Base-by-base conservation (phyloP, 2,329 filamentous ascomycete species). In the Ploettnerulaceae sp. region DNA sequence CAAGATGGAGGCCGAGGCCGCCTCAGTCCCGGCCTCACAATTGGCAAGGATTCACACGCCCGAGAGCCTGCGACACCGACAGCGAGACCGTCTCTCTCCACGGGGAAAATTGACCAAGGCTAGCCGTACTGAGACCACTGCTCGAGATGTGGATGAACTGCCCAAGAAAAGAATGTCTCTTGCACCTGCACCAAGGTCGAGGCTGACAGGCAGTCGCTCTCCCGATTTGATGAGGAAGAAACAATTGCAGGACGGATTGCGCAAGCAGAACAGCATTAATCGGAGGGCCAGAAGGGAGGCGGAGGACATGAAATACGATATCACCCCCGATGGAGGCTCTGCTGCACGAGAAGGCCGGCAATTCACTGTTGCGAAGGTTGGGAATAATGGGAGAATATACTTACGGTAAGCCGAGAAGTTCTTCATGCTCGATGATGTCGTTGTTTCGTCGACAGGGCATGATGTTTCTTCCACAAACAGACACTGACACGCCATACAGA, bases 381-480 rank as follows among this genome's bases (percentile, higher is more conserved):
- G 86, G 18, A 86, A 89, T 63, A 89, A 89, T 67, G 86, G 86
- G 29, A 81, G 82, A 63, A 87, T 91, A 66, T 91, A 89, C 66
- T 65, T 91, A 56, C 86, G 84, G 84, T 90, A 79, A 62, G 77
- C 26, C 18, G 21, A 40, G 47, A 26, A 60, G 49, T 52, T 4
- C 26, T 29, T 3, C 46, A 39, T 49, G 40, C 44, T 53, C 44
- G 36, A 45, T 51, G 45, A 52, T 51, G 46, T 48, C 42, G 48
- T 45, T 50, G 41, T 39, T 49, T 45, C 34, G 43, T 15, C 26
- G 25, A 41, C 32, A 34, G 39, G 17, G 32, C 36, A 51, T 35
- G 29, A 28, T 39, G 20, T 44, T 41, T 44, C 39, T 42, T 25
- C 28, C 39, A 17, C 6, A 29, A 52, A 47, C 38, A 34, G 33